These are phyloP conservation scores for Kazachstania bromeliacearum DNA, from an alignment of 805 yeast species.

Conservation along the genomic window DNA sequence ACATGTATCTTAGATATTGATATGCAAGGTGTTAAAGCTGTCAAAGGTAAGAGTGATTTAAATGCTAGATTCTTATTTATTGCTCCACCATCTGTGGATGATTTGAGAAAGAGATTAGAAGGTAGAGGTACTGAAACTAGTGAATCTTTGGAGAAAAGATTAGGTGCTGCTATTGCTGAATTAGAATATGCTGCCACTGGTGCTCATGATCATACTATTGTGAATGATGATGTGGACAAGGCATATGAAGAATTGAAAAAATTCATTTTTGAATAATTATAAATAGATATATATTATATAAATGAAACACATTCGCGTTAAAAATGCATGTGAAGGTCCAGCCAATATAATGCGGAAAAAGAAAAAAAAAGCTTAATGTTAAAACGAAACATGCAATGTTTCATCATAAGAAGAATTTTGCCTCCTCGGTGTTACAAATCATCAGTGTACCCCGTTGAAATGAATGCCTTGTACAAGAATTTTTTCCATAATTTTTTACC, in stretches of 20 bases:
- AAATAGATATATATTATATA: neutral
- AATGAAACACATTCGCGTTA: too few species aligned
- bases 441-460: slow-evolving; percentile 55
- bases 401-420: too few species aligned
- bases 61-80: slow-evolving; percentile 80
- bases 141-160: slow-evolving; percentile 75
- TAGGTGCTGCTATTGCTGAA: slow-evolving; percentile 81
- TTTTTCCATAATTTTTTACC: slow-evolving; percentile 47
- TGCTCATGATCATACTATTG: slow-evolving; percentile 81
- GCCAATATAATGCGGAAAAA: neutral
- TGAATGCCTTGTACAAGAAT: slow-evolving; percentile 52
- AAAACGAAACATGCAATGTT: too few species aligned
- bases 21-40: slow-evolving; percentile 97
- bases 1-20: slow-evolving; percentile 93
- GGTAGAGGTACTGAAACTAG: slow-evolving; percentile 93
- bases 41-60: slow-evolving; percentile 61
- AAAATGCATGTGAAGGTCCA: neutral
- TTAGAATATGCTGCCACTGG: slow-evolving; percentile 83
- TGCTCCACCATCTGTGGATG: slow-evolving; percentile 87
- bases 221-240: slow-evolving; percentile 83
- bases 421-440: too few species aligned
- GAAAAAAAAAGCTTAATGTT: too few species aligned
- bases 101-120: slow-evolving; percentile 60
- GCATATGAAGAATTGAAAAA: slow-evolving; percentile 76
- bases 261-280: slow-evolving; percentile 46